A percentile compares a stretch with the other conserved stretches of the same genome.
phyloP scores from a whole-genome alignment of 148 eudicot species.

The Fallopia convolvulus region DNA sequence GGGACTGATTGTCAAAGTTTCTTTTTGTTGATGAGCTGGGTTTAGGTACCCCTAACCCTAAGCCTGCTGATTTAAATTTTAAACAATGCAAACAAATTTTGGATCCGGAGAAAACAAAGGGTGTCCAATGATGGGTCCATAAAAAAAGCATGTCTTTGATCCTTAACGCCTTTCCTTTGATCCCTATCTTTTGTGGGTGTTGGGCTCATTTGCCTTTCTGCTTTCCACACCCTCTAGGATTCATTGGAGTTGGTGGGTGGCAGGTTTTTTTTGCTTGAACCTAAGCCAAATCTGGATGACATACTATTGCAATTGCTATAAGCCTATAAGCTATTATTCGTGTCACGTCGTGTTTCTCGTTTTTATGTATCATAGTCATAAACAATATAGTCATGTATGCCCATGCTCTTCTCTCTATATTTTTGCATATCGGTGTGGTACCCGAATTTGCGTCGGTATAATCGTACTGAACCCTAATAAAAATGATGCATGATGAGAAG shows the following conservation, averaged over 20 bases:
- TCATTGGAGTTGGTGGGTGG: conserved; percentile 5
- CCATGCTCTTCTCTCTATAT: neutral
- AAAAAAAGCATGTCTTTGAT: neutral
- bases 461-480: neutral
- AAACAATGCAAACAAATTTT: conserved; percentile 7
- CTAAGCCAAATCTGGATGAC: neutral
- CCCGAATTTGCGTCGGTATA: neutral
- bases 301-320: neutral
- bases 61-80: neutral
- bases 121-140: conserved; percentile 12
- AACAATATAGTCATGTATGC: no score
- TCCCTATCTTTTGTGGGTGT: neutral
- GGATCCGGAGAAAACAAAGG: neutral
- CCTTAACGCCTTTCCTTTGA: neutral
- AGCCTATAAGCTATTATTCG: no score
- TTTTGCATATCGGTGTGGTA: neutral
- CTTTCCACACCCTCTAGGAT: neutral
- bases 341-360: no score
- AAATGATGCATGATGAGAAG: neutral
- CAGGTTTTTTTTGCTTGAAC: neutral
- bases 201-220: conserved; percentile 4
- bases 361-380: no score
- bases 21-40: conserved; percentile 4
- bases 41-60: neutral
- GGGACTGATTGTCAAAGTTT: neutral